Evolutionary conservation across 306 rosid species (phyloP).

Genomic region (Herpetospermum pedunculosum): DNA sequence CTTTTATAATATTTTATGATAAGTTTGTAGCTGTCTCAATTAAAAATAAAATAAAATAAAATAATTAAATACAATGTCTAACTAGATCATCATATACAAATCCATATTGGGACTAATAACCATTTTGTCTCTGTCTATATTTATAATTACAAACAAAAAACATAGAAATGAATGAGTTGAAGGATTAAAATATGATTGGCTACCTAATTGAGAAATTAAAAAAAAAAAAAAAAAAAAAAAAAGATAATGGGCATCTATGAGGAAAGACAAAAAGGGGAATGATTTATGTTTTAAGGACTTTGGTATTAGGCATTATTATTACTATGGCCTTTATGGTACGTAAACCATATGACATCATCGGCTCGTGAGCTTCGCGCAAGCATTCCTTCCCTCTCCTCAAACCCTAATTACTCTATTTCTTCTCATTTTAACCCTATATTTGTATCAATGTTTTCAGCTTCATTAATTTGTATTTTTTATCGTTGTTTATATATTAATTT

Average conservation of each 20-base stretch:
- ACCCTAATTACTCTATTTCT: background rate
- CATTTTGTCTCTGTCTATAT: background rate
- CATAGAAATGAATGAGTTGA: background rate
- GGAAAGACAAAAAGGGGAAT: background rate
- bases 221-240: background rate
- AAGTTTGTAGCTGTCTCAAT: background rate
- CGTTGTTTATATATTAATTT: too few species aligned
- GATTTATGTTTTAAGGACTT: background rate
- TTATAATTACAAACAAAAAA: too few species aligned
- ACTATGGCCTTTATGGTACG: background rate
- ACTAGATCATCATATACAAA: background rate
- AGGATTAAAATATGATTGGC: background rate
- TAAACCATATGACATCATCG: conserved; percentile 1
- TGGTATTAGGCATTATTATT: background rate
- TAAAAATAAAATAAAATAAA: background rate
- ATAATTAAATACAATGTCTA: too few species aligned
- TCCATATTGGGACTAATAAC: background rate
- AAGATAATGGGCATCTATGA: conserved; percentile 2
- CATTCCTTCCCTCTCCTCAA: background rate
- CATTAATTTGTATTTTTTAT: too few species aligned
- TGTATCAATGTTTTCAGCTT: too few species aligned
- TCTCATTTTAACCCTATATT: too few species aligned
- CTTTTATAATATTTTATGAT: background rate
- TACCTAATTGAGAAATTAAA: background rate
- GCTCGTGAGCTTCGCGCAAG: background rate